Percentiles rank a stretch among this genome's conserved stretches.
Evolutionary conservation across 1,139 yeast genomes (phyloP).

Genomic region (Suhomyces terraborum): DNA sequence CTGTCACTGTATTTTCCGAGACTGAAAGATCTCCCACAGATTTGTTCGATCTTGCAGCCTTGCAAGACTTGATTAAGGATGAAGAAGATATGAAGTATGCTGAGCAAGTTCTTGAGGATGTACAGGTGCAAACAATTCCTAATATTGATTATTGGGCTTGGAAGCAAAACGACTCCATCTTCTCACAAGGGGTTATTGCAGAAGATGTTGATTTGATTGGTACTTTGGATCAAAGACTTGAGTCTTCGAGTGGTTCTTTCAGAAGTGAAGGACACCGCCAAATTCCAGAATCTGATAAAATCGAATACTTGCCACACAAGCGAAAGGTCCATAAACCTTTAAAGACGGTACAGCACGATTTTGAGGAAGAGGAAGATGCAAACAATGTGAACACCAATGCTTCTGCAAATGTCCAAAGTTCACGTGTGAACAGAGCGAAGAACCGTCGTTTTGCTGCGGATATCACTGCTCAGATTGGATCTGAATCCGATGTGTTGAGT

Average conservation of each 20-base stretch:
- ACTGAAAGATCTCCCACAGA: slow-evolving; percentile 26
- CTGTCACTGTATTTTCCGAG: slow-evolving; percentile 56
- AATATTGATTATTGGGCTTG: slow-evolving; percentile 68
- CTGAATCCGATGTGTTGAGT: slow-evolving; percentile 79
- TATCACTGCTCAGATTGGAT: slow-evolving; percentile 79
- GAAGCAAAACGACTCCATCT: slow-evolving; percentile 48
- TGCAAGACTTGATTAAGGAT: slow-evolving; percentile 64
- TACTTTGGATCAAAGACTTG: slow-evolving; percentile 39
- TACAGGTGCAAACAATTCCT: slow-evolving; percentile 30
- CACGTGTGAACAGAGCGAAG: slow-evolving; percentile 85
- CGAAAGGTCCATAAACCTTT: slow-evolving; percentile 55
- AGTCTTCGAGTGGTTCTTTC: slow-evolving; percentile 61
- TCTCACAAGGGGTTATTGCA: slow-evolving; percentile 26
- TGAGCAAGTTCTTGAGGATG: slow-evolving; percentile 42
- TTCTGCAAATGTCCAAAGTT: slow-evolving; percentile 49
- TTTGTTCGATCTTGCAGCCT: slow-evolving; percentile 46
- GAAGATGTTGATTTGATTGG: slow-evolving; percentile 33
- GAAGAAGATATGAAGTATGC: slow-evolving; percentile 69
- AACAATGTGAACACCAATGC: slow-evolving; percentile 24
- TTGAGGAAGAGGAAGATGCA: slow-evolving; percentile 43
- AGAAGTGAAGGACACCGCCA: slow-evolving; percentile 75
- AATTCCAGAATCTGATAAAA: slow-evolving; percentile 71
- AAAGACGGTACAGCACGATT: slow-evolving; percentile 59
- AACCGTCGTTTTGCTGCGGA: slow-evolving; percentile 91
- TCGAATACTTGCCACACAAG: slow-evolving; percentile 78